Evolutionary conservation across 768 basidiomycete genomes (phyloP).

Genomic region (Amanita polypyramis): DNA sequence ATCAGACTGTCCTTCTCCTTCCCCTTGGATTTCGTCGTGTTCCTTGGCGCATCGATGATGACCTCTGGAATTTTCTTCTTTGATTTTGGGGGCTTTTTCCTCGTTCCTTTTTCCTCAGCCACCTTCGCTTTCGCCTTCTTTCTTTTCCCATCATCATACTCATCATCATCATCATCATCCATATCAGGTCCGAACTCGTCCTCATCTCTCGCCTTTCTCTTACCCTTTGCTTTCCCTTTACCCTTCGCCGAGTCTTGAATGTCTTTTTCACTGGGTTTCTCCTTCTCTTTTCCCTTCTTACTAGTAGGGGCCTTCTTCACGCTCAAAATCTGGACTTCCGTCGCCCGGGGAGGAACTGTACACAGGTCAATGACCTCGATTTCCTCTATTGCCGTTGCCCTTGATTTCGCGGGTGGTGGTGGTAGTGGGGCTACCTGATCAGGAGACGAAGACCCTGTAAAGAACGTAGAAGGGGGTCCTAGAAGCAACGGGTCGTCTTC

Average conservation of each 20-base stretch:
- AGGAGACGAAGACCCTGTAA: slow-evolving; percentile 34
- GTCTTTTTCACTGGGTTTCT: slow-evolving; percentile 9
- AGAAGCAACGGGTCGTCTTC: slow-evolving; percentile 9
- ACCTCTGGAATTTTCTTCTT: slow-evolving; percentile 16
- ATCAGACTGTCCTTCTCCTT: slow-evolving; percentile 20
- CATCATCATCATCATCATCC: slow-evolving; percentile 2
- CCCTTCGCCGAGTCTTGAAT: slow-evolving; percentile 18
- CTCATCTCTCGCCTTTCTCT: slow-evolving; percentile 12
- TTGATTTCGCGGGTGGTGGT: neutral
- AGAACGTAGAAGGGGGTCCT: slow-evolving; percentile 32
- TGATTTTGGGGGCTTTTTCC: slow-evolving; percentile 14
- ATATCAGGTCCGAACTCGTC: neutral
- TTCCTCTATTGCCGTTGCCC: slow-evolving; percentile 2
- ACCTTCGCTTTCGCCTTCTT: slow-evolving; percentile 14
- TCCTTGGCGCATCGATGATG: slow-evolving; percentile 13
- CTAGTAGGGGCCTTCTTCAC: slow-evolving; percentile 5
- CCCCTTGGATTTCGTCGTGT: slow-evolving; percentile 20
- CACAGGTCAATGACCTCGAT: slow-evolving; percentile 22
- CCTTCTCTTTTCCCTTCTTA: slow-evolving; percentile 8
- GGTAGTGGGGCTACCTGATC: neutral
- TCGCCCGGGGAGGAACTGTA: slow-evolving; percentile 16
- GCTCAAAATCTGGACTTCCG: neutral
- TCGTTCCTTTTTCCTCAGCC: slow-evolving; percentile 17
- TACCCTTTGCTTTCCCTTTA: slow-evolving; percentile 11
- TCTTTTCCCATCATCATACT: slow-evolving; percentile 4